Evolutionary conservation across 495 filamentous ascomycete species (phyloP).

Genomic region (Ascobolus immersus): DNA sequence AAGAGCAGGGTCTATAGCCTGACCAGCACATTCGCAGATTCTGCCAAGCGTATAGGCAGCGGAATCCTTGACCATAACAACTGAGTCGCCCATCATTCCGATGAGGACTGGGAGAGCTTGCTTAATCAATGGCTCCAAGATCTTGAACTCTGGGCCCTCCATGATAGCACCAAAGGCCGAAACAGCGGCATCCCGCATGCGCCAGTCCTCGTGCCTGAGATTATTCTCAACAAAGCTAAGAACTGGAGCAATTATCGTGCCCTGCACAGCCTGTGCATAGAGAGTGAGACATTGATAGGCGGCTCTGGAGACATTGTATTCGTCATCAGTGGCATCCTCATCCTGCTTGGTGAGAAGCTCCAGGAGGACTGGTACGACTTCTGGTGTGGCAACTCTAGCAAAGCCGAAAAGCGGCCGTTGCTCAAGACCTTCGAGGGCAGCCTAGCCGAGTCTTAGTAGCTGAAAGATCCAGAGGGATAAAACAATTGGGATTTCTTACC

Average conservation of each 20-base stretch:
- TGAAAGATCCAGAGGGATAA: constrained; percentile 1
- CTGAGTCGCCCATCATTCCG: constrained; percentile 82
- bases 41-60: constrained; percentile 87
- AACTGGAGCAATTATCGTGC: constrained; percentile 55
- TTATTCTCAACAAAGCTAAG: constrained; percentile 76
- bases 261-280: constrained; percentile 71
- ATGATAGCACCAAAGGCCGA: constrained; percentile 98
- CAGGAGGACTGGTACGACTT: constrained; percentile 79
- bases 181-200: constrained; percentile 74
- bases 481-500: constrained; percentile 22
- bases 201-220: constrained; percentile 76
- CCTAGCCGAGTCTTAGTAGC: constrained; percentile 4
- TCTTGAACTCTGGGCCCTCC: constrained; percentile 81
- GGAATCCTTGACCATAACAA: constrained; percentile 83
- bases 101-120: constrained; percentile 76
- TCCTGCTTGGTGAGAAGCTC: constrained; percentile 83
- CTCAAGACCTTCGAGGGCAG: constrained; percentile 37
- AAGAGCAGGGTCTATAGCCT: constrained; percentile 56
- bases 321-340: constrained; percentile 84
- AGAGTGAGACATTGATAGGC: constrained; percentile 92
- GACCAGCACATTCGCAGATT: constrained; percentile 73
- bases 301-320: constrained; percentile 87
- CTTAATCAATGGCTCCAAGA: constrained; percentile 76
- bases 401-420: constrained; percentile 81
- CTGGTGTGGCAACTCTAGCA: constrained; percentile 58